A percentile compares a stretch with the other conserved stretches of the same genome.
Conservation (phyloP, 805 yeast species). For the Metschnikowia matae region DNA sequence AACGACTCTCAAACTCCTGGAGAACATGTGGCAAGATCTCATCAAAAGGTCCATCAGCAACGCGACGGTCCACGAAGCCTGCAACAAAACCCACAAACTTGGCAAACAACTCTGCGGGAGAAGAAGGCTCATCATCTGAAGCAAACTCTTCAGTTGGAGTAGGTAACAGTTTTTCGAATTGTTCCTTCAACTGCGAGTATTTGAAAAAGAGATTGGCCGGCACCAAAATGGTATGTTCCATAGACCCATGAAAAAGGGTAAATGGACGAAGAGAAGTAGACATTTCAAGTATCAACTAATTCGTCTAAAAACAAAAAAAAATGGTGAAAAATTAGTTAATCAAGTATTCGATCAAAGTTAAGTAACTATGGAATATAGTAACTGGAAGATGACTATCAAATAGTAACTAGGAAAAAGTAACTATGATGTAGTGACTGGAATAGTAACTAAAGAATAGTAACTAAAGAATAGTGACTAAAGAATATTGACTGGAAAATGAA, state of each 20-base stretch:
- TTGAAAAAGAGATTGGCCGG: constrained; percentile 77
- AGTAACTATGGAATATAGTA: no score
- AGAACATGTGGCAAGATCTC: constrained; percentile 69
- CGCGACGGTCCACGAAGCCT: constrained; percentile 38
- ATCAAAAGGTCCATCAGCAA: constrained; percentile 54
- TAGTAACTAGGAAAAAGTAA: no score
- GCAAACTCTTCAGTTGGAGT: constrained; percentile 80
- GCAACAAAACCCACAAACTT: constrained; percentile 76
- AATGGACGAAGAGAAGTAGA: constrained; percentile 59
- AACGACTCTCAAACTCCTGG: constrained; percentile 80
- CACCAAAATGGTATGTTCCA: constrained; percentile 84
- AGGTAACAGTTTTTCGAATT: constrained; percentile 74
- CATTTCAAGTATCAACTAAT: constrained; percentile 11
- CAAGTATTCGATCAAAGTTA: no score
- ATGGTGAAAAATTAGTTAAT: no score
- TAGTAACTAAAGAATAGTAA: no score
- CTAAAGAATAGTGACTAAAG: no score
- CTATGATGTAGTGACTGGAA: no score
- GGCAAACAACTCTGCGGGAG: constrained; percentile 80
- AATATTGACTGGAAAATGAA: no score
- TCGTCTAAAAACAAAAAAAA: no score
- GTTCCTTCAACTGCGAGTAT: constrained; percentile 84
- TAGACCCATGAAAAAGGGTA: constrained; percentile 75
- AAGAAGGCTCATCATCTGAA: constrained; percentile 81
- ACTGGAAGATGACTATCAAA: no score